phyloP scores from a whole-genome alignment of 2,329 filamentous ascomycete species.

The Coniochaeta sp. region DNA sequence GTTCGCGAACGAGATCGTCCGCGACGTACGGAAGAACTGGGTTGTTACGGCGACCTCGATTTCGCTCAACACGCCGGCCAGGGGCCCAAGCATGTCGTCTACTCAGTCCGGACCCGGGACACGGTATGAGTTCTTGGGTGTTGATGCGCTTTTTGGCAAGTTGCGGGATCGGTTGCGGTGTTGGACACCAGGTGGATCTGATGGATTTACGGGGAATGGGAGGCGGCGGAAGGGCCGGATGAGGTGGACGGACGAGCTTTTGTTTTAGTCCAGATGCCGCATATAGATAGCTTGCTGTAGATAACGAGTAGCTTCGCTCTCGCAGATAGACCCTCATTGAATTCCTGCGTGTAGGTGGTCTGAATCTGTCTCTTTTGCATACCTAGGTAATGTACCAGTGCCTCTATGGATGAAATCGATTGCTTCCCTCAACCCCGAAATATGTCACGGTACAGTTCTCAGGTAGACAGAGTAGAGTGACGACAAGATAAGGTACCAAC shows the following conservation, averaged over 20 bases:
- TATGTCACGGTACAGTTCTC: too few relatives aligned
- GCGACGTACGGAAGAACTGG: slow-evolving; percentile 40
- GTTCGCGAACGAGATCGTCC: slow-evolving; percentile 34
- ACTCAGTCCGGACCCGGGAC: neutral
- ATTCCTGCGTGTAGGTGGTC: too few relatives aligned
- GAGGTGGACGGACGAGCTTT: neutral
- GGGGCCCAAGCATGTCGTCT: neutral
- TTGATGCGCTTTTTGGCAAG: neutral
- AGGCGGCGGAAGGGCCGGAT: neutral
- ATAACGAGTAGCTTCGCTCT: too few relatives aligned
- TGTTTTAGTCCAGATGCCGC: neutral
- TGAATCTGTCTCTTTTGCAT: too few relatives aligned
- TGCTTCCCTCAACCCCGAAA: too few relatives aligned
- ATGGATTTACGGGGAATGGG: neutral
- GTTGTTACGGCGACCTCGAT: neutral
- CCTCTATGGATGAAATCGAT: too few relatives aligned
- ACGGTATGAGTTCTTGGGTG: neutral
- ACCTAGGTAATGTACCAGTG: too few relatives aligned
- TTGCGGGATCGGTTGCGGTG: neutral
- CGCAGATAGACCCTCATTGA: too few relatives aligned
- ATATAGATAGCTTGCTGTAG: neutral
- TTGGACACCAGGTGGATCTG: neutral
- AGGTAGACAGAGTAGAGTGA: too few relatives aligned
- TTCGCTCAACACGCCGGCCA: neutral
- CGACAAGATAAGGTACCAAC: too few relatives aligned